These are phyloP conservation scores for Fusarium citri DNA, from an alignment of 2,329 filamentous ascomycete species.

Conservation along the genomic window DNA sequence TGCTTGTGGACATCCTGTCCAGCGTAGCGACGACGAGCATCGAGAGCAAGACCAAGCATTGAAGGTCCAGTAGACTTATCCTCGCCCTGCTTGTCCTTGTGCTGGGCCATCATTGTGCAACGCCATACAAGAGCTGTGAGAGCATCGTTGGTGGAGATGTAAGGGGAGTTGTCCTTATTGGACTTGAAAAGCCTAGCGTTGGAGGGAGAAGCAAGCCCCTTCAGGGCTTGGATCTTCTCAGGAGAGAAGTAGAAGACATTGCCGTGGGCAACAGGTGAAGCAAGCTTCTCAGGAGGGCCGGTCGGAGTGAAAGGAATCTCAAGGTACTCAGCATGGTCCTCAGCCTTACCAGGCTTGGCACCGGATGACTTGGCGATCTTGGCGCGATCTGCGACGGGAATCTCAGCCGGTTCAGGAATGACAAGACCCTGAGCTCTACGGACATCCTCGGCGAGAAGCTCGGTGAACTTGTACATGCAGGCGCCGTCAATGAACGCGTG, in stretches of 20 bases:
- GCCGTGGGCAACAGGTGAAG: conserved; percentile 6
- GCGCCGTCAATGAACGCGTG: background rate
- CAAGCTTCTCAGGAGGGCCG: conserved; percentile 7
- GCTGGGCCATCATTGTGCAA: conserved; percentile 11
- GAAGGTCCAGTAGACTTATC: background rate
- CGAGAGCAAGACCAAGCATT: conserved; percentile 7
- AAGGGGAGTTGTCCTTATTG: background rate
- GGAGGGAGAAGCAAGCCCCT: background rate
- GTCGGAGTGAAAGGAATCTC: conserved; percentile 15
- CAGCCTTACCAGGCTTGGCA: conserved; percentile 1
- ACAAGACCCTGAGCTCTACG: conserved; percentile 8
- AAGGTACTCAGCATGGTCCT: conserved; percentile 12
- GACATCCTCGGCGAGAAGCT: conserved; percentile 12
- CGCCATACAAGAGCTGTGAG: conserved; percentile 21
- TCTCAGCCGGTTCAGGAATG: background rate
- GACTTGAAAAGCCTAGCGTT: conserved; percentile 1
- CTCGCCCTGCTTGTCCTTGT: background rate
- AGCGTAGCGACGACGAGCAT: conserved; percentile 14
- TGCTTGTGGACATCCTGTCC: conserved; percentile 10
- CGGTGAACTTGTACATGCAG: conserved; percentile 16
- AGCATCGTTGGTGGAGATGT: conserved; percentile 15
- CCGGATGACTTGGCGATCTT: conserved; percentile 9
- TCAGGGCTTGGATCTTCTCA: conserved; percentile 3
- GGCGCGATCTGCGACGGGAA: background rate
- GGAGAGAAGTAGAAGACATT: conserved; percentile 21